Evolutionary conservation across 768 basidiomycete species (phyloP).

Genomic region (Tulasnella sp.): DNA sequence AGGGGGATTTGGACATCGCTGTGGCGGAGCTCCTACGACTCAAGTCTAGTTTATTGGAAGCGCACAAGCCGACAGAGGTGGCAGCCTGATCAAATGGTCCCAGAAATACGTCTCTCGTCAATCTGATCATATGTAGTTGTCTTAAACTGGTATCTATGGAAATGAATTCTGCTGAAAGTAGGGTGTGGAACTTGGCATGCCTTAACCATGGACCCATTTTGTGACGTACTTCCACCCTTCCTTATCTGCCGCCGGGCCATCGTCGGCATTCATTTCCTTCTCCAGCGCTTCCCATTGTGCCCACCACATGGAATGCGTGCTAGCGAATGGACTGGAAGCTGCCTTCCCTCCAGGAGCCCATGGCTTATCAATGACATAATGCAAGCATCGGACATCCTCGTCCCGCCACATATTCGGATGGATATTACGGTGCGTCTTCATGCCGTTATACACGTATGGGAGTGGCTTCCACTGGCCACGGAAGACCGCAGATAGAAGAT

Average conservation of each 20-base stretch:
- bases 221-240: too few species aligned
- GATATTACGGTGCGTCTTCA: constrained; percentile 69
- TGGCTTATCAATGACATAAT: constrained; percentile 87
- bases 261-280: constrained; percentile 2
- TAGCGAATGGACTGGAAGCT: not conserved
- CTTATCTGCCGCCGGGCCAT: too few species aligned
- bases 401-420: constrained; percentile 78
- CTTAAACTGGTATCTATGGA: too few species aligned
- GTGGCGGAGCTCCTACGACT: constrained; percentile 55
- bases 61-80: not conserved
- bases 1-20: constrained; percentile 48
- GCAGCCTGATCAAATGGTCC: too few species aligned
- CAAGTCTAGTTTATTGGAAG: constrained; percentile 44
- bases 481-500: constrained; percentile 75
- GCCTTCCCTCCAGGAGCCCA: constrained; percentile 36
- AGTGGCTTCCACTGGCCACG: constrained; percentile 66
- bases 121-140: too few species aligned
- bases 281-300: constrained; percentile 4
- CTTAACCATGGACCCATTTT: too few species aligned
- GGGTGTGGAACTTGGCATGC: too few species aligned
- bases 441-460: constrained; percentile 83
- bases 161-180: too few species aligned
- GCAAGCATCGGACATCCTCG: constrained; percentile 73
- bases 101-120: too few species aligned
- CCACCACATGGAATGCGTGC: constrained; percentile 11